Base-by-base conservation (phyloP, 768 basidiomycete species). In the Lepiota venenata region DNA sequence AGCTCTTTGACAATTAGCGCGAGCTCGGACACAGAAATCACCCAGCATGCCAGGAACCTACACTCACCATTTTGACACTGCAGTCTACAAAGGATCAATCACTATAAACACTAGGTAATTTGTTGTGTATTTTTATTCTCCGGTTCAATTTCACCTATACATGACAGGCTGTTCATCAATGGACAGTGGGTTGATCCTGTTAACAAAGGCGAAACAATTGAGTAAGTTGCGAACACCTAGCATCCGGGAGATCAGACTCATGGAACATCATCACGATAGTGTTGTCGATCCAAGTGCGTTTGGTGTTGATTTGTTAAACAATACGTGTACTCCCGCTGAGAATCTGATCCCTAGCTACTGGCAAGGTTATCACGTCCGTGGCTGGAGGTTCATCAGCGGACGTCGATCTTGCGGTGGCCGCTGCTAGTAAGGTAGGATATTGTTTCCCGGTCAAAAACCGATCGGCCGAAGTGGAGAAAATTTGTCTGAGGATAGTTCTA, bases 381-480 rank as follows among this genome's bases (percentile, higher is more conserved):
- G 68, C 81, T 0, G 82, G 80, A 64, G 91, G 77, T 25, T 81
- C 82, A 1, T 53, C 75, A 8, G 77, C 82, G 58, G 93, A 95
- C 63, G 82, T 96, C 57, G 88, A 95, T 66, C 61, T 66, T 44
- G 92, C 92, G 0, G 91, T 93, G 53, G 69, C 74, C 3, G 85
- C 78, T 38, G 88, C 88, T 0, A 76, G 81, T 55, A 80, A 76
- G 63, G 82, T 83, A 54, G 35, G 44, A 35, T n/a, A n/a, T n/a
- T n/a, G 3, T 46, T 21, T 4, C 14, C 11, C n/a, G 18, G 12
- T 16, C 8, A 48, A 10, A n/a, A 7, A 3, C 25, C 29, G 15
- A 12, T n/a, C 9, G n/a, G 10, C 4, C 4, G 36, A 44, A 41
- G 29, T 55, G 29, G 40, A 25, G 25, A 2, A n/a, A n/a, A 5